Percentiles rank a stretch among this genome's conserved stretches.
Evolutionary conservation across 164 flowering plant species (phyloP).

Genomic region (Amborella trichopoda): DNA sequence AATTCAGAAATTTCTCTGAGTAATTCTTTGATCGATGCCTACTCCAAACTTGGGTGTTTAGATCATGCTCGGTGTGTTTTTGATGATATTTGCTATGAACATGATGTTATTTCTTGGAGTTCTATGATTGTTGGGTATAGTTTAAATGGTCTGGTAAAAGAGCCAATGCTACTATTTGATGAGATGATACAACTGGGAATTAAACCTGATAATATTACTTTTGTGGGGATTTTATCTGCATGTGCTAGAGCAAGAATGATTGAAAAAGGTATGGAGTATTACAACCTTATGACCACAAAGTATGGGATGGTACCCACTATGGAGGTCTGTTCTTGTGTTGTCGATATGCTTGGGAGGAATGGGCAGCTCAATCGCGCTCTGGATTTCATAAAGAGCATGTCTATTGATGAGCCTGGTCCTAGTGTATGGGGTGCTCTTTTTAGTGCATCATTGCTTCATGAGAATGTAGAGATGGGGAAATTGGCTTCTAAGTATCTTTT

Average conservation of each 20-base stretch:
- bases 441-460: conserved; percentile 38
- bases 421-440: conserved; percentile 67
- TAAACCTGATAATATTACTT: conserved; percentile 38
- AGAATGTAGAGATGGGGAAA: conserved; percentile 33
- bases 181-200: conserved; percentile 36
- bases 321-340: conserved; percentile 64
- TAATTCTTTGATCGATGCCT: conserved; percentile 61
- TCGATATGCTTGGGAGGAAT: conserved; percentile 53
- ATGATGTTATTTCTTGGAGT: conserved; percentile 60
- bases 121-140: conserved; percentile 59
- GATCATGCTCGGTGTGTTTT: conserved; percentile 35
- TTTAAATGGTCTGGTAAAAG: conserved; percentile 46
- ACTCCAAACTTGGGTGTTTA: conserved; percentile 56
- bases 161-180: conserved; percentile 36
- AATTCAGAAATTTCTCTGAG: conserved; percentile 25
- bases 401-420: conserved; percentile 43
- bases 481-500: conserved; percentile 41
- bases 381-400: conserved; percentile 45
- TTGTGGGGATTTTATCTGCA: conserved; percentile 63
- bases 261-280: conserved; percentile 38
- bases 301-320: conserved; percentile 31
- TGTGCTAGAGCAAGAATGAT: conserved; percentile 49
- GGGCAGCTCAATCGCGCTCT: conserved; percentile 52
- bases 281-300: conserved; percentile 14
- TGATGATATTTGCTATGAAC: conserved; percentile 23